Conservation (phyloP, 176 grass and related monocot species). For the Phragmites australis region DNA sequence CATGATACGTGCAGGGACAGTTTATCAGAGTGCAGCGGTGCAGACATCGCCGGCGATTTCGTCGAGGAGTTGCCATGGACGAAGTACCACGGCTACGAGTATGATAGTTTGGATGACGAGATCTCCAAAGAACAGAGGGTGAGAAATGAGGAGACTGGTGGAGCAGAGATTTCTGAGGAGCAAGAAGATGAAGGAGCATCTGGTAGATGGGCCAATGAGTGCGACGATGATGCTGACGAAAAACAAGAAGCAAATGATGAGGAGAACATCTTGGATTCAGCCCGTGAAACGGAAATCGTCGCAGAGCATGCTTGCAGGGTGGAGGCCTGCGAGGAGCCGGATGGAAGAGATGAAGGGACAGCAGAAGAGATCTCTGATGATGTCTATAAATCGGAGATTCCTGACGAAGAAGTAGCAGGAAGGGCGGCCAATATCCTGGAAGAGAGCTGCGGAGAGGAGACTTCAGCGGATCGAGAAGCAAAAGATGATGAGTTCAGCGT, state of each 20-base stretch:
- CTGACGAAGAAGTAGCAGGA: neutral
- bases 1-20: conserved; percentile 48
- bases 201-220: neutral
- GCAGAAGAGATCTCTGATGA: neutral
- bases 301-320: neutral
- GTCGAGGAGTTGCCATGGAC: conserved; percentile 52
- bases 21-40: conserved; percentile 49
- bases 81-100: conserved; percentile 38
- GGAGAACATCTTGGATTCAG: neutral
- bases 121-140: conserved; percentile 29
- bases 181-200: conserved; percentile 16
- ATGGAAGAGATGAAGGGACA: conserved; percentile 9
- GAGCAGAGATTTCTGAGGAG: neutral
- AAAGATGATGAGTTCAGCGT: neutral
- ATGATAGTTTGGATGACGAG: conserved; percentile 47
- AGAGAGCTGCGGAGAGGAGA: neutral
- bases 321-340: conserved; percentile 18
- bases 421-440: neutral
- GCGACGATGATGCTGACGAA: neutral
- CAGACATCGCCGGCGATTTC: conserved; percentile 16
- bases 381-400: neutral
- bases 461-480: neutral
- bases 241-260: neutral
- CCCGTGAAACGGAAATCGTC: neutral
- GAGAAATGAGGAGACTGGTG: conserved; percentile 7